These are phyloP conservation scores for Ilyonectria robusta DNA, from an alignment of 2,329 filamentous ascomycete species.

Conservation along the genomic window DNA sequence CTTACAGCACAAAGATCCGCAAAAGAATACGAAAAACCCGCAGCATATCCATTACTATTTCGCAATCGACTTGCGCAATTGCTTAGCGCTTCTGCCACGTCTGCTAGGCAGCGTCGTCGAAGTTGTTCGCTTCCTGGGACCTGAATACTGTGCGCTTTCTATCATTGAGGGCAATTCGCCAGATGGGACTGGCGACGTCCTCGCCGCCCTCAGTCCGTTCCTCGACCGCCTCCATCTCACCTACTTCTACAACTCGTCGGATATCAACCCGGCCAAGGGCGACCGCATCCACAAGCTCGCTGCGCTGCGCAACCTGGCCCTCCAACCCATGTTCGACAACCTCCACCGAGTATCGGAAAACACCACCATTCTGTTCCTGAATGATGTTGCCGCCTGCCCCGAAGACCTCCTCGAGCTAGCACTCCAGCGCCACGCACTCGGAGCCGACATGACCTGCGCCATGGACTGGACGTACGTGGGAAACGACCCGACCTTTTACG, in stretches of 20 bases:
- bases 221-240: constrained; percentile 55
- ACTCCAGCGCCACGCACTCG: constrained; percentile 61
- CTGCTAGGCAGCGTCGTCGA: constrained; percentile 67
- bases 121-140: constrained; percentile 64
- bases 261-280: constrained; percentile 58
- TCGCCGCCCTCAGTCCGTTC: constrained; percentile 57
- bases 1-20: background rate
- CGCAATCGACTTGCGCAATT: constrained; percentile 66
- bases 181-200: constrained; percentile 68
- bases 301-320: constrained; percentile 66
- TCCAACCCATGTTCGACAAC: constrained; percentile 60
- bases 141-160: constrained; percentile 65
- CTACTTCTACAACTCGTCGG: constrained; percentile 60
- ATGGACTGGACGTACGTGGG: constrained; percentile 70
- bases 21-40: background rate
- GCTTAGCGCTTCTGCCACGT: constrained; percentile 61
- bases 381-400: constrained; percentile 66
- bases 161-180: constrained; percentile 69
- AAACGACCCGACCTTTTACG: constrained; percentile 66
- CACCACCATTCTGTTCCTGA: constrained; percentile 66
- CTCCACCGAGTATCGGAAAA: constrained; percentile 47
- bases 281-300: constrained; percentile 65
- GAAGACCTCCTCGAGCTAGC: constrained; percentile 72
- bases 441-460: constrained; percentile 69
- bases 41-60: constrained; percentile 61